Base-by-base conservation (phyloP, 2,329 filamentous ascomycete genomes). In the Neopestalotiopsis sp. region DNA sequence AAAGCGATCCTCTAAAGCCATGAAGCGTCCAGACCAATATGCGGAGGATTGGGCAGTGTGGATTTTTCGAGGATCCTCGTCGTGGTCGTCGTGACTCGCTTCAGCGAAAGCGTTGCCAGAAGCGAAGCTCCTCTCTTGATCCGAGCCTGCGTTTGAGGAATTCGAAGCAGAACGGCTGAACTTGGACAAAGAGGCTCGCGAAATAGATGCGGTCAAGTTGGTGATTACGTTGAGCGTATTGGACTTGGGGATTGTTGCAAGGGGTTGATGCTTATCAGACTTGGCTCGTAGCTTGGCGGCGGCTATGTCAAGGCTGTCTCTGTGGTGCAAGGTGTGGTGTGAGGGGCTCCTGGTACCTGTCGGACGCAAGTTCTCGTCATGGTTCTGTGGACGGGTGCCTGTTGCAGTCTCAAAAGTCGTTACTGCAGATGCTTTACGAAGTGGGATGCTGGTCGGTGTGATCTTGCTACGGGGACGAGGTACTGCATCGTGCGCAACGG, bases 1-100 rank as follows among this genome's bases (percentile, higher is more conserved):
- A 71, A 85, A 83, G n/a, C 82, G 84, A 77, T 91, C 89, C 65
- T 86, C 82, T 0, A 91, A 77, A 2, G 87, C 79, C 65, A 84
- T 79, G 74, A 91, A 90, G 52, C 90, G 87, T 20, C 90, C 90
- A 12, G 84, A 81, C 90, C 90, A 92, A 76, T 90, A 91, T 2
- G 81, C 77, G 1, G 84, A 82, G 5, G 83, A 78, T 72, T 86
- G 84, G 1, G 85, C 82, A 0, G 75, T 78, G 65, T 76, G 75
- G 14, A 89, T 77, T 30, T 78, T 69, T 34, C 71, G 73, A n/a
- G 74, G 71, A 12, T 62, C 45, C 14, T 52, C 45, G 45, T 77
- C 72, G 40, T 62, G 13, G 28, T 30, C 61, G 32, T 59, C 58
- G 14, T 13, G 20, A 14, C 38, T 20, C 10, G 45, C 20, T 17